Evolutionary conservation across 257 asterid species (phyloP).

Genomic region (Echites panduratus): DNA sequence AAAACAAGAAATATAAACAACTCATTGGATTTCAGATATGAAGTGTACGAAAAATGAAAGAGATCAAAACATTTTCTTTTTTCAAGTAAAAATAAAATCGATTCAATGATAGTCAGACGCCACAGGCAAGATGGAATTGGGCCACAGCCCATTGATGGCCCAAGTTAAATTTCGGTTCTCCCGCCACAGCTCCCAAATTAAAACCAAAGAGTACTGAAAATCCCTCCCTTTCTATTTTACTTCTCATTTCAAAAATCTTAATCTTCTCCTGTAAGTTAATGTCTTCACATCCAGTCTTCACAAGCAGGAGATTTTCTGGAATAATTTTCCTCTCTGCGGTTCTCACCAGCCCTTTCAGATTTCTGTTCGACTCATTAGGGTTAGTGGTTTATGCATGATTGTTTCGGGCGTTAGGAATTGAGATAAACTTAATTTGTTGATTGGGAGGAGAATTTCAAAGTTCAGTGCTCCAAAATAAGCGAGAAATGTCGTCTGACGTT

Average conservation of each 20-base stretch:
- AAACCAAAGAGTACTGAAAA: conserved; percentile 5
- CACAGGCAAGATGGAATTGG: background rate
- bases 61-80: too few relatives aligned
- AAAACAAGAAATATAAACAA: too few relatives aligned
- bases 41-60: too few relatives aligned
- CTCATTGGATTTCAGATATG: too few relatives aligned
- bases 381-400: background rate
- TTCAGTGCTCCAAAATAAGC: conserved; percentile 32
- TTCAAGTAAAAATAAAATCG: too few relatives aligned
- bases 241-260: background rate
- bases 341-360: too few relatives aligned
- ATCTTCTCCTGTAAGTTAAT: background rate
- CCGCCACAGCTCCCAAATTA: conserved; percentile 15
- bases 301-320: background rate
- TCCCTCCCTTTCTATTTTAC: background rate
- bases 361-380: background rate
- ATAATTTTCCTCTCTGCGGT: background rate
- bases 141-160: background rate
- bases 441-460: background rate
- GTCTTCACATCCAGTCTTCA: background rate
- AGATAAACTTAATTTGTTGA: background rate
- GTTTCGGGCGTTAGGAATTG: background rate
- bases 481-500: conserved; percentile 24
- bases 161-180: background rate
- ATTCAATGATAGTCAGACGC: too few relatives aligned